Conservation (phyloP, 1,139 yeast species). For the Diutina sp. region DNA sequence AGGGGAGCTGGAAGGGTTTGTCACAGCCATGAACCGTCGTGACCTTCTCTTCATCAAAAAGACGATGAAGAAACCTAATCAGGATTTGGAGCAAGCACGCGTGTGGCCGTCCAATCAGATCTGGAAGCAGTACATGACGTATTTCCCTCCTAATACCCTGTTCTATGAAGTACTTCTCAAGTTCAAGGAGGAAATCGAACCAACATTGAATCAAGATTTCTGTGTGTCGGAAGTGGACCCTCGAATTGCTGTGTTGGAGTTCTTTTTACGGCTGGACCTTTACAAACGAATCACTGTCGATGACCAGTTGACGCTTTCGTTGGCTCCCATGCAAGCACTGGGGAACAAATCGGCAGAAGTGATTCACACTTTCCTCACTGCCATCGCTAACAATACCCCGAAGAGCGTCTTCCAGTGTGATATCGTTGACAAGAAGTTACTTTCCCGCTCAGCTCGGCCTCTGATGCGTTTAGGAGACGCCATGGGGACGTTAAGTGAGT, state of each 20-base stretch:
- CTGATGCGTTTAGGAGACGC: constrained; percentile 11
- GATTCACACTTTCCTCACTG: constrained; percentile 20
- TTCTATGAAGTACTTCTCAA: constrained; percentile 31
- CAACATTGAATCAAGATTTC: background rate
- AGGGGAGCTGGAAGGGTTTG: constrained; percentile 42
- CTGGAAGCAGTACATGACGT: constrained; percentile 45
- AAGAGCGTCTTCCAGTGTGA: constrained; percentile 31
- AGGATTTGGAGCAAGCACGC: constrained; percentile 38
- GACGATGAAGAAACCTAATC: constrained; percentile 33
- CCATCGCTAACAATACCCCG: constrained; percentile 24
- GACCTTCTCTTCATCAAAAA: constrained; percentile 31
- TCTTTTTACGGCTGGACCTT: constrained; percentile 26
- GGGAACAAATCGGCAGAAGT: constrained; percentile 9
- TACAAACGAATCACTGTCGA: constrained; percentile 17
- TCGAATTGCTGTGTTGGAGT: constrained; percentile 26
- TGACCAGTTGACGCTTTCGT: constrained; percentile 47
- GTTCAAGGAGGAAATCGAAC: constrained; percentile 25
- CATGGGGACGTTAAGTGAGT: constrained; percentile 27
- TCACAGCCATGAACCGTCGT: constrained; percentile 35
- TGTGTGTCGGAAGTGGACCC: constrained; percentile 19
- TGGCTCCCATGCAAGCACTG: constrained; percentile 39
- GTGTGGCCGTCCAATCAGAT: constrained; percentile 62
- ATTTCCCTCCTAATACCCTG: constrained; percentile 35
- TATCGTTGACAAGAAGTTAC: constrained; percentile 15
- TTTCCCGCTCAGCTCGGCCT: constrained; percentile 2